These are phyloP conservation scores for Xylariaceae sp. DNA, from an alignment of 2,329 filamentous ascomycete species.

Conservation along the genomic window DNA sequence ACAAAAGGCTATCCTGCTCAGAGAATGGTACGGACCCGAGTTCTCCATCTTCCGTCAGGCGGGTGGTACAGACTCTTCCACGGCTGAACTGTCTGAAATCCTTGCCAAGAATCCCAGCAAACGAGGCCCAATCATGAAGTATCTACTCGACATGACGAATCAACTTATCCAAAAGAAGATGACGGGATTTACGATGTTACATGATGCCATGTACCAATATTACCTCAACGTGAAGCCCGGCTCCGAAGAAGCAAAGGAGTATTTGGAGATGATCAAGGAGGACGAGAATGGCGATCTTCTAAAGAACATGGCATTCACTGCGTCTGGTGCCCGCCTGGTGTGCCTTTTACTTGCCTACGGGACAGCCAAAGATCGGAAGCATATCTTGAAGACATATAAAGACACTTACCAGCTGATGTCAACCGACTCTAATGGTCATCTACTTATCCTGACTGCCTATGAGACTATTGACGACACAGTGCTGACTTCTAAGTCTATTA, in stretches of 20 bases:
- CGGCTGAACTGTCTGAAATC: constrained; percentile 69
- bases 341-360: constrained; percentile 80
- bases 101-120: constrained; percentile 78
- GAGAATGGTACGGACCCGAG: constrained; percentile 96
- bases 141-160: constrained; percentile 83
- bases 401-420: constrained; percentile 85
- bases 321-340: constrained; percentile 76
- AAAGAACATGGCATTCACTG: constrained; percentile 95
- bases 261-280: constrained; percentile 84
- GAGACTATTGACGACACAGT: constrained; percentile 95
- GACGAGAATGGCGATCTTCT: constrained; percentile 86
- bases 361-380: constrained; percentile 86
- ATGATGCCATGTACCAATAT: constrained; percentile 98
- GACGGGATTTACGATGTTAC: constrained; percentile 94
- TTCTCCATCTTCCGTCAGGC: constrained; percentile 72
- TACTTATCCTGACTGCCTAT: constrained; percentile 78
- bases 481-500: constrained; percentile 77
- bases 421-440: constrained; percentile 71
- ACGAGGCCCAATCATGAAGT: constrained; percentile 79
- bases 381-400: constrained; percentile 83
- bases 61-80: constrained; percentile 44
- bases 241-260: constrained; percentile 78
- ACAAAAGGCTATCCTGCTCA: constrained; percentile 79
- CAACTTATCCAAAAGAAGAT: constrained; percentile 92
- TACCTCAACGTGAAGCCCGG: constrained; percentile 75